These are phyloP conservation scores for Medicago truncatula DNA, from an alignment of 306 rosid species.

Conservation along the genomic window DNA sequence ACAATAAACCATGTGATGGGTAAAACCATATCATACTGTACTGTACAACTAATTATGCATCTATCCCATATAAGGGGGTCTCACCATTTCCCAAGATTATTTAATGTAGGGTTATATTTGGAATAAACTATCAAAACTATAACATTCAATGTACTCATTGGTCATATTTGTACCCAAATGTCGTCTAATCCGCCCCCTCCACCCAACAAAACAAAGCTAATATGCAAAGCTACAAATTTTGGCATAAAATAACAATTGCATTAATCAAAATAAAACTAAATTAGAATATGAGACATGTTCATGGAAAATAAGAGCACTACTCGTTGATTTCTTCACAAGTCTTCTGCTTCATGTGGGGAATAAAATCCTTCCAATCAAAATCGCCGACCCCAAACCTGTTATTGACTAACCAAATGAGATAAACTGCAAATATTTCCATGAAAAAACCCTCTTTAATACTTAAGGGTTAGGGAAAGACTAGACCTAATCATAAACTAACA, in stretches of 20 bases:
- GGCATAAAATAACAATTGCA: slow-evolving; percentile 14
- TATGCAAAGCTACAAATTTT: slow-evolving; percentile 3
- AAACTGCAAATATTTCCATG: slow-evolving; percentile 40
- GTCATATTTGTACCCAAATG: background rate
- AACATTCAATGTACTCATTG: background rate
- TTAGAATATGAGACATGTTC: slow-evolving; percentile 8
- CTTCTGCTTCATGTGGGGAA: slow-evolving; percentile 85
- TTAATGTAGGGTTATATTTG: background rate
- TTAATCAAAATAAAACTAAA: background rate
- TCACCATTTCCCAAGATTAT: background rate
- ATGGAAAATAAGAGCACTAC: slow-evolving; percentile 52
- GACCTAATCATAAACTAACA: slow-evolving; percentile 12
- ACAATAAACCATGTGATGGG: background rate
- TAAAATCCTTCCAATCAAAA: slow-evolving; percentile 89
- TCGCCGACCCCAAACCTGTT: slow-evolving; percentile 94
- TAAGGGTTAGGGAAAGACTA: slow-evolving; percentile 39
- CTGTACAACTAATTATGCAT: slow-evolving; percentile 5
- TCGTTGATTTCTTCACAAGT: slow-evolving; percentile 79
- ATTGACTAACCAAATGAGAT: slow-evolving; percentile 41
- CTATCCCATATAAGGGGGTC: background rate
- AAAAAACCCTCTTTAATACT: slow-evolving; percentile 30
- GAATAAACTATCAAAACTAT: background rate
- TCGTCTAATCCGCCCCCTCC: slow-evolving; percentile 10
- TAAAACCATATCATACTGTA: slow-evolving; percentile 16
- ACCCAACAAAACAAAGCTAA: background rate